Evolutionary conservation across 2,329 filamentous ascomycete genomes (phyloP).

Genomic region (Scedosporium aurantiacum): DNA sequence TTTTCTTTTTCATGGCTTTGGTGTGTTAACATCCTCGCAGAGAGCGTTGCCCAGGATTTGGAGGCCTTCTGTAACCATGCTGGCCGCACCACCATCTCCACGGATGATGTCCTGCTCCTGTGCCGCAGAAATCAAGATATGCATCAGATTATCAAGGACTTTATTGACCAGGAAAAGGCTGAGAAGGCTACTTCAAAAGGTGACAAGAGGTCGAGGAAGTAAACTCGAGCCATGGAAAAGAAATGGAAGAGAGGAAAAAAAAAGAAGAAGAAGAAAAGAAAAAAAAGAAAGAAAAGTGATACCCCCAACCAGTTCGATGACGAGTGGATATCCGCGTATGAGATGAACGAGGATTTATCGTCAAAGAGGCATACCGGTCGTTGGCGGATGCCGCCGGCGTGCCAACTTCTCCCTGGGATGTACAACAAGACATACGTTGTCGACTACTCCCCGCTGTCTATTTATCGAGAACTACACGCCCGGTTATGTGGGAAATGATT

Average conservation of each 20-base stretch:
- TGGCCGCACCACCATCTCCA: constrained; percentile 66
- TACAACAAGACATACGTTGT: too few relatives aligned
- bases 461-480: too few relatives aligned
- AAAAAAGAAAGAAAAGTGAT: neutral
- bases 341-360: neutral
- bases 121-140: constrained; percentile 79
- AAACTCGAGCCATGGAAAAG: neutral
- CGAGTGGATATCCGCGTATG: neutral
- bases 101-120: constrained; percentile 79
- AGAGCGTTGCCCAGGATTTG: constrained; percentile 45
- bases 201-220: constrained; percentile 1
- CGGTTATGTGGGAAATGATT: too few relatives aligned
- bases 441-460: too few relatives aligned
- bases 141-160: constrained; percentile 60
- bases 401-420: too few relatives aligned
- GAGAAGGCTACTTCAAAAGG: constrained; percentile 17
- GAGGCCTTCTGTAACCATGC: constrained; percentile 61
- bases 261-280: neutral
- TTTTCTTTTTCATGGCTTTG: neutral
- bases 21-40: constrained; percentile 19
- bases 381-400: too few relatives aligned
- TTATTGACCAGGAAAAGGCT: constrained; percentile 50
- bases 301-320: neutral
- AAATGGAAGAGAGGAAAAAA: neutral
- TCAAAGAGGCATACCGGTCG: too few relatives aligned